Evolutionary conservation across 768 basidiomycete species (phyloP).

Genomic region (Boletus tomentosulus): DNA sequence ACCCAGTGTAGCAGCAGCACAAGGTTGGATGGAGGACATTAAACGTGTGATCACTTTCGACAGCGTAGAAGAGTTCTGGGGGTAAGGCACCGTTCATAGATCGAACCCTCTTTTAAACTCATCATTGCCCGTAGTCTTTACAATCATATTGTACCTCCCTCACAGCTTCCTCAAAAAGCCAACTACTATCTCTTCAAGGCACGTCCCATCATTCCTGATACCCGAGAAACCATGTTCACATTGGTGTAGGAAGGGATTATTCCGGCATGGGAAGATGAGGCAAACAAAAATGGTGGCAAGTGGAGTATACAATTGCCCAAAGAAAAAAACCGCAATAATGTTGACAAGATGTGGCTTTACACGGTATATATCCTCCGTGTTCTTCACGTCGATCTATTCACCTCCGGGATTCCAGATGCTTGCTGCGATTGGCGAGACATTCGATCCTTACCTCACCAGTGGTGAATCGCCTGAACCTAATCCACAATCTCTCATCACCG

Average conservation of each 20-base stretch:
- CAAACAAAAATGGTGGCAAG: constrained; percentile 96
- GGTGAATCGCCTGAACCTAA: constrained; percentile 39
- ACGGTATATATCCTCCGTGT: constrained; percentile 53
- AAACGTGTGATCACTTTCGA: constrained; percentile 94
- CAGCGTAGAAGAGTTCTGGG: constrained; percentile 99
- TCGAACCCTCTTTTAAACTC: not conserved
- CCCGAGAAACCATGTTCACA: constrained; percentile 5
- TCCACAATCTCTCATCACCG: constrained; percentile 71
- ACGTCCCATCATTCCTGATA: constrained; percentile 17
- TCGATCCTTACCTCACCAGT: constrained; percentile 77
- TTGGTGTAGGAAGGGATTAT: constrained; percentile 80
- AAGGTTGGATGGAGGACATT: constrained; percentile 99
- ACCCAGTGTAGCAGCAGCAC: constrained; percentile 66
- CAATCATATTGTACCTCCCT: constrained; percentile 97
- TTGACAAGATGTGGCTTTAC: constrained; percentile 98
- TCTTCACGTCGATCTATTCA: not conserved
- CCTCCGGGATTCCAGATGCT: constrained; percentile 73
- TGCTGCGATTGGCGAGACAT: constrained; percentile 98
- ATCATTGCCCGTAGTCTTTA: constrained; percentile 57
- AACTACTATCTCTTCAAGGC: constrained; percentile 99
- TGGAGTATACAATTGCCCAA: constrained; percentile 98
- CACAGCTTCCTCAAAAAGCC: constrained; percentile 89
- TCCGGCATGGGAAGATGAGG: constrained; percentile 96
- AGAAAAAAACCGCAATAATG: constrained; percentile 80
- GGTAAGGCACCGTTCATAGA: constrained; percentile 47